Conservation (phyloP, 2,329 filamentous ascomycete genomes). For the Pseudogymnoascus sp. region DNA sequence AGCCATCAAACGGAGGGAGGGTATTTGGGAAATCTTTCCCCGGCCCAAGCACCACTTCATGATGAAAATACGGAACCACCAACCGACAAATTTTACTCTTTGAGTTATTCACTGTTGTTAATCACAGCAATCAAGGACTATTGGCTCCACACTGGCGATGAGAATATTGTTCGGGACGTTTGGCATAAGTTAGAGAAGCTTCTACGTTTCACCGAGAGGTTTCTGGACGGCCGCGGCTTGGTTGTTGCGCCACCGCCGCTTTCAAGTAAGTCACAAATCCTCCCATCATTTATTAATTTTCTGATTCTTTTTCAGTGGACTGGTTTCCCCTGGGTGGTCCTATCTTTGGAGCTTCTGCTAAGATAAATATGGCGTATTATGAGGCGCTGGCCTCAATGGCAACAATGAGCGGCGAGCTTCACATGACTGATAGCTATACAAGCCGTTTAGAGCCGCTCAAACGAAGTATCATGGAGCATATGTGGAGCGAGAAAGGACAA, state of each 20-base stretch:
- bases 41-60: slow-evolving; percentile 17
- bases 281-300: slow-evolving; percentile 1
- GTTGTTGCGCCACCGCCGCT: slow-evolving; percentile 19
- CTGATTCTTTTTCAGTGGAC: slow-evolving; percentile 13
- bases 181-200: slow-evolving; percentile 17
- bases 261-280: slow-evolving; percentile 11
- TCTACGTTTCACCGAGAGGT: slow-evolving; percentile 15
- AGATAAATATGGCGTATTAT: slow-evolving; percentile 21
- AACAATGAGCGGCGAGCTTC: slow-evolving; percentile 12
- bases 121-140: slow-evolving; percentile 21
- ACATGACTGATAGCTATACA: slow-evolving; percentile 11
- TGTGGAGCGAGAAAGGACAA: slow-evolving; percentile 16
- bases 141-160: slow-evolving; percentile 20
- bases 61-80: slow-evolving; percentile 15
- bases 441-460: slow-evolving; percentile 14
- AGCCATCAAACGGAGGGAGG: slow-evolving; percentile 18
- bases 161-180: slow-evolving; percentile 8
- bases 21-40: slow-evolving; percentile 20
- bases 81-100: slow-evolving; percentile 20
- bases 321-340: slow-evolving; percentile 19
- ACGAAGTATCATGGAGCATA: slow-evolving; percentile 14
- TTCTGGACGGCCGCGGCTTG: slow-evolving; percentile 15
- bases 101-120: slow-evolving; percentile 19
- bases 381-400: slow-evolving; percentile 19
- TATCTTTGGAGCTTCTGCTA: slow-evolving; percentile 19